Evolutionary conservation across 495 filamentous ascomycete species (phyloP).

Genomic region (Penicillium cinerascens): DNA sequence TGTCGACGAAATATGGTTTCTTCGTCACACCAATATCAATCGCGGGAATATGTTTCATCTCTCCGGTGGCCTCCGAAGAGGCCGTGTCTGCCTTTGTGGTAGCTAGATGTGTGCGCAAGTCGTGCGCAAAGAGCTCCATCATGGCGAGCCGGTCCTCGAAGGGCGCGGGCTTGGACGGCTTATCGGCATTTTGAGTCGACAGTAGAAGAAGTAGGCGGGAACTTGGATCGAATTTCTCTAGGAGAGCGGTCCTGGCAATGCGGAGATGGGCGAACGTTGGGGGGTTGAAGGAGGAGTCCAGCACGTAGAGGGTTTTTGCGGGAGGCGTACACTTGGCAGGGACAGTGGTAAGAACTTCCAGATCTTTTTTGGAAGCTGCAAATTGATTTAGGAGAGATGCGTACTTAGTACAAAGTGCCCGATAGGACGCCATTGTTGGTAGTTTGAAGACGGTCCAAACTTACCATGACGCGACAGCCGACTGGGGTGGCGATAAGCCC

Average conservation of each 20-base stretch:
- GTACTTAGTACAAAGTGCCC: constrained; percentile 30
- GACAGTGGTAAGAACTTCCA: constrained; percentile 59
- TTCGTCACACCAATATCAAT: constrained; percentile 83
- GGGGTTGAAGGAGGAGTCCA: constrained; percentile 96
- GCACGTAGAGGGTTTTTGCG: constrained; percentile 63
- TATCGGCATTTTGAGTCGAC: constrained; percentile 90
- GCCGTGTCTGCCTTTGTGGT: not conserved
- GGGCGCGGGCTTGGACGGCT: constrained; percentile 73
- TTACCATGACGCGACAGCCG: not conserved
- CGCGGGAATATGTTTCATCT: constrained; percentile 23
- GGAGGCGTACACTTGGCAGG: constrained; percentile 25
- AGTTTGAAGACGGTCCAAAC: not conserved
- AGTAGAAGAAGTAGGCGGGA: constrained; percentile 74
- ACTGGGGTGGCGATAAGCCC: not conserved
- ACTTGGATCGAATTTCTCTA: constrained; percentile 27
- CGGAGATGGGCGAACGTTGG: constrained; percentile 78
- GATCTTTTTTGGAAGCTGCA: constrained; percentile 48
- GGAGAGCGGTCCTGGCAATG: constrained; percentile 68
- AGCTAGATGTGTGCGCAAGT: constrained; percentile 45
- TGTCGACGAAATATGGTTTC: constrained; percentile 81
- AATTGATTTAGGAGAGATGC: constrained; percentile 54
- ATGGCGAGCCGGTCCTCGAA: constrained; percentile 81
- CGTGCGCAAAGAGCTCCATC: constrained; percentile 78
- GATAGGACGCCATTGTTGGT: constrained; percentile 39
- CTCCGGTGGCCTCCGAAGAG: constrained; percentile 1